phyloP scores from a whole-genome alignment of 2,329 filamentous ascomycete species.

The Fusarium scirpi region DNA sequence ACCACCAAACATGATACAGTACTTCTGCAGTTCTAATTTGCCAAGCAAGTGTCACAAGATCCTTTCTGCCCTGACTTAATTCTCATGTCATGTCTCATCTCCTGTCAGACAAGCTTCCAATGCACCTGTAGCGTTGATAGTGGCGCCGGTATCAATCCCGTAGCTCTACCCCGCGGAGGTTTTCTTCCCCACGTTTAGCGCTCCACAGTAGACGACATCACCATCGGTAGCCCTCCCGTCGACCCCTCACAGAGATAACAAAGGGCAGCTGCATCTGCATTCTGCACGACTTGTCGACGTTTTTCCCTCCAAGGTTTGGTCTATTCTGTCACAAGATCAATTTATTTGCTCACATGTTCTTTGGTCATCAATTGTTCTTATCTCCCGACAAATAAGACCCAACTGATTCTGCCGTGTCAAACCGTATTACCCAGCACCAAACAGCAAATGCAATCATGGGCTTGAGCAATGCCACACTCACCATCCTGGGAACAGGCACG shows the following conservation, averaged over 20 bases:
- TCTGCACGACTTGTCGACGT: conserved; percentile 32
- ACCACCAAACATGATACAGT: neutral
- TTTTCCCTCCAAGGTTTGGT: conserved; percentile 34
- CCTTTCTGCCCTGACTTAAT: neutral
- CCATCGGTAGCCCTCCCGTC: conserved; percentile 30
- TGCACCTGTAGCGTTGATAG: neutral
- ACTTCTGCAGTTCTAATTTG: neutral
- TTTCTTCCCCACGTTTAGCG: conserved; percentile 14
- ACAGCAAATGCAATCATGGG: conserved; percentile 26
- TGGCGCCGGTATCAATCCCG: conserved; percentile 20
- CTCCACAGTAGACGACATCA: neutral
- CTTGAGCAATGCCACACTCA: conserved; percentile 39
- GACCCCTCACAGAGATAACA: conserved; percentile 27
- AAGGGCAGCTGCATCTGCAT: conserved; percentile 15
- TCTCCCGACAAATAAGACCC: neutral
- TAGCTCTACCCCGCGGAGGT: conserved; percentile 4
- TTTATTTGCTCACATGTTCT: neutral
- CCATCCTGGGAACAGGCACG: conserved; percentile 44
- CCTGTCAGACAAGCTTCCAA: neutral
- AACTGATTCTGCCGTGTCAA: neutral
- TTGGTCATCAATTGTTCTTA: neutral
- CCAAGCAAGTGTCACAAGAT: neutral
- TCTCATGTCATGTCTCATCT: neutral
- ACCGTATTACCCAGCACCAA: neutral
- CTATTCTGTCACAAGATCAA: conserved; percentile 9